Evolutionary conservation across 192 early-diverging fungal species (phyloP), one percentile per base, ranked within the genome.

Genomic region (Coemansia reversa): DNA sequence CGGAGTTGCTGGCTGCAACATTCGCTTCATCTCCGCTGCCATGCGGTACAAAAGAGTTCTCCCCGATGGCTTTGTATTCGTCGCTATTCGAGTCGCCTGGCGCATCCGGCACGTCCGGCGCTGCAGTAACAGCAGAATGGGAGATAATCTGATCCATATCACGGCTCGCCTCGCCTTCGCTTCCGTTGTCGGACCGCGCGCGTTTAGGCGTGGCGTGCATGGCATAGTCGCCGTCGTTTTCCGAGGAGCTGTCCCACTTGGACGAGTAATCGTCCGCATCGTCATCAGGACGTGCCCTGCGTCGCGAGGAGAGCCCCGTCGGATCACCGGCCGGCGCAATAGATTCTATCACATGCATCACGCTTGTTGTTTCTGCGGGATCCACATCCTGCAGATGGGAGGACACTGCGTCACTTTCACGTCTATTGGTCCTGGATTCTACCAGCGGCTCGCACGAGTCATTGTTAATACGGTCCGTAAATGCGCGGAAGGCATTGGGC

Each of bases 381-480:
- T 39, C 35, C 8, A 12, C 35, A 39, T 39, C 35, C 35, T 39
- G 6, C 35, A 39, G 35, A 1, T 11, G 35, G 8, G 35, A 9
- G 35, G 35, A 39, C 9, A 25, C 29, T 2, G 25, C 30, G 24
- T 55, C 54, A 12, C 35, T 39, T 11, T 11, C 35, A 9, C 35
- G 35, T 39, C 35, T 39, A 1, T 11, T 35, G 22, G n/a, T 57
- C 14, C 27, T 64, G 29, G 32, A 5, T 22, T 62, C 50, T 12
- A 69, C 63, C 55, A 79, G 57, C n/a, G 71, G 64, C 58, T 70
- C 66, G 48, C 65, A 69, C 22, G 63, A 63, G 50, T 74, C 71
- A 49, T 54, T 60, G 19, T 63, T 61, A 18, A 79, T 24, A 0
- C 76, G 70, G 55, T 79, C 76, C 29, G 63, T 70, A 47, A 79